These are phyloP conservation scores for Ricinus communis DNA, from an alignment of 345 rosid genomes.

Conservation along the genomic window DNA sequence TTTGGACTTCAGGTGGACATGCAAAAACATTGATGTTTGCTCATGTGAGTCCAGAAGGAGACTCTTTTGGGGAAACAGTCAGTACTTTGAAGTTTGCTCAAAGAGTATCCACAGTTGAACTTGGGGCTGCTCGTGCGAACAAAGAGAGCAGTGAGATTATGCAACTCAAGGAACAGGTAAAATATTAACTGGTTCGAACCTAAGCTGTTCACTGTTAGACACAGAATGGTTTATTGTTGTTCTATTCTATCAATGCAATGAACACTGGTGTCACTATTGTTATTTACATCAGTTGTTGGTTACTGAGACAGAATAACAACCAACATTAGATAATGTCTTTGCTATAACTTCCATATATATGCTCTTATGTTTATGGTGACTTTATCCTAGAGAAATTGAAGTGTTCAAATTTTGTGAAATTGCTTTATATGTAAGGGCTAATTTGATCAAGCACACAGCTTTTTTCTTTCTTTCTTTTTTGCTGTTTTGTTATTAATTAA, in stretches of 20 bases:
- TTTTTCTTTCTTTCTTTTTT: too few relatives aligned
- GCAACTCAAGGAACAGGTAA: constrained; percentile 82
- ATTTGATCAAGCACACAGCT: not conserved
- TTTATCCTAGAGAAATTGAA: not conserved
- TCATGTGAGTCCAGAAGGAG: constrained; percentile 85
- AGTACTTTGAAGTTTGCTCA: constrained; percentile 92
- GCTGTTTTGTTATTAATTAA: too few relatives aligned
- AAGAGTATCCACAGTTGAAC: constrained; percentile 79
- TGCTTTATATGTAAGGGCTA: not conserved
- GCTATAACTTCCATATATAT: too few relatives aligned
- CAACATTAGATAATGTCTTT: too few relatives aligned
- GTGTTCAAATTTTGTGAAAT: not conserved
- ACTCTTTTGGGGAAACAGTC: constrained; percentile 74
- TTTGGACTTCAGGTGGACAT: constrained; percentile 63
- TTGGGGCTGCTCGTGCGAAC: constrained; percentile 75
- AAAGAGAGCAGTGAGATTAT: constrained; percentile 78
- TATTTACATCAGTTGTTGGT: not conserved
- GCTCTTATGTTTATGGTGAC: too few relatives aligned
- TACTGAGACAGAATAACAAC: not conserved
- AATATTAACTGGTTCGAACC: not conserved
- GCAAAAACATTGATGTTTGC: constrained; percentile 94
- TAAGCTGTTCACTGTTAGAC: not conserved
- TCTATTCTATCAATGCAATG: not conserved
- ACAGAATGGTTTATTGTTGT: not conserved
- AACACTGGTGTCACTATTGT: not conserved